A percentile compares a stretch with the other conserved stretches of the same genome.
Evolutionary conservation across 257 asterid genomes (phyloP).

Genomic region (Jacaranda copaia): DNA sequence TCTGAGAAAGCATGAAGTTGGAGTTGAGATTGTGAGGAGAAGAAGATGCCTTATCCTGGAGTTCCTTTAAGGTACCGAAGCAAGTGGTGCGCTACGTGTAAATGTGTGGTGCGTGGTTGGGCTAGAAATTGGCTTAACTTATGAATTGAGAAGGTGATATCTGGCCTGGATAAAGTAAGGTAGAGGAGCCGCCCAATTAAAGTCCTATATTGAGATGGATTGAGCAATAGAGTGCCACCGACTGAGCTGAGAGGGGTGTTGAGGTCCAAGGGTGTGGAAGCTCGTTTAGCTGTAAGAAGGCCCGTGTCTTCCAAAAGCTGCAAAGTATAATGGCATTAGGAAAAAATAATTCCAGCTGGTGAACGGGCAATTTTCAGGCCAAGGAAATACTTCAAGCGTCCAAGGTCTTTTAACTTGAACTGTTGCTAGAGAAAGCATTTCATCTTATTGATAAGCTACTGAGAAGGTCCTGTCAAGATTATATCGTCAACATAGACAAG

Average conservation of each 20-base stretch:
- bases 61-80: background rate
- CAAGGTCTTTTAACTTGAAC: too few relatives aligned
- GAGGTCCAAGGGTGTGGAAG: too few relatives aligned
- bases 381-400: too few relatives aligned
- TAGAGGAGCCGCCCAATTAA: background rate
- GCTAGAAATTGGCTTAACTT: background rate
- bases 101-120: background rate
- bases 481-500: too few relatives aligned
- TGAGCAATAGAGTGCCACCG: background rate
- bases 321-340: too few relatives aligned
- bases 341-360: too few relatives aligned
- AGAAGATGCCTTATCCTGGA: background rate
- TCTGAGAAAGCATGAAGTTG: background rate
- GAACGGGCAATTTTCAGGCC: too few relatives aligned
- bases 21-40: background rate
- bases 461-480: too few relatives aligned
- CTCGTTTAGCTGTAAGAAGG: too few relatives aligned
- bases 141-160: background rate
- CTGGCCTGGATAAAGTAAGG: background rate
- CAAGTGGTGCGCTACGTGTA: background rate
- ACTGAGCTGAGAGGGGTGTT: background rate
- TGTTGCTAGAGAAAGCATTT: too few relatives aligned
- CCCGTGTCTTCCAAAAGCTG: too few relatives aligned
- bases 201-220: background rate
- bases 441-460: too few relatives aligned